Evolutionary conservation across 2,329 filamentous ascomycete species (phyloP), one percentile per base, ranked within the genome.

Genomic region (Teratosphaeria pseudoeucalypti): DNA sequence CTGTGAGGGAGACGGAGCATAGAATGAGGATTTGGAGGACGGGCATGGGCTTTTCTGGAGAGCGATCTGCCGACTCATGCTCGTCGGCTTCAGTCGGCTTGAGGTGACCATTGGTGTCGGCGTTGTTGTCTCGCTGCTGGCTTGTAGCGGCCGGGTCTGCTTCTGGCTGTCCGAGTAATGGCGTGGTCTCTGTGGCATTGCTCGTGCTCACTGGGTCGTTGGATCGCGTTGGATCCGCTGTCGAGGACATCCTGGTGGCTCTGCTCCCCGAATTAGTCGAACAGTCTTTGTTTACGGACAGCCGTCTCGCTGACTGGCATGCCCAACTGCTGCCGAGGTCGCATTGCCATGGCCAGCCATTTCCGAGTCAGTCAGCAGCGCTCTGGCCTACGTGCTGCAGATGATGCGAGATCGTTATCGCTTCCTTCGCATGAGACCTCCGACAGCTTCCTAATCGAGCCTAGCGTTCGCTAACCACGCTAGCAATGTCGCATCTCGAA

Each of bases 1-100:
- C 89, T 53, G 89, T 78, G 29, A 89, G 70, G 6, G 88, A 83
- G 1, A 85, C 85, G 70, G 85, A 88, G 76, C 89, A 92, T 12
- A 94, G 82, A 11, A 88, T 73, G 34, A 87, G 72, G 57, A 94
- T 84, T 71, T 92, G 89, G n/a, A 70, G 57, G 62, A 75, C 78
- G n/a, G 84, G 82, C 14, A 88, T 70, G 1, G 81, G 79, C 59
- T 76, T 80, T 65, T 78, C 63, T 26, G 65, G 58, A 37, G 56
- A 52, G 29, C 54, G 57, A 9, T 60, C 57, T 26, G 57, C 32
- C 7, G 43, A 19, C 19, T n/a, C 43, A 19, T 23, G 2, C 39
- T 54, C 23, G 52, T 57, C 37, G 6, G 6, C 43, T 10, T 19
- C n/a, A 19, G n/a, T 49, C 6, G 16, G 43, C n/a, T n/a, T 49